Evolutionary conservation across 768 basidiomycete genomes (phyloP).

Genomic region (Kwoniella sp.): DNA sequence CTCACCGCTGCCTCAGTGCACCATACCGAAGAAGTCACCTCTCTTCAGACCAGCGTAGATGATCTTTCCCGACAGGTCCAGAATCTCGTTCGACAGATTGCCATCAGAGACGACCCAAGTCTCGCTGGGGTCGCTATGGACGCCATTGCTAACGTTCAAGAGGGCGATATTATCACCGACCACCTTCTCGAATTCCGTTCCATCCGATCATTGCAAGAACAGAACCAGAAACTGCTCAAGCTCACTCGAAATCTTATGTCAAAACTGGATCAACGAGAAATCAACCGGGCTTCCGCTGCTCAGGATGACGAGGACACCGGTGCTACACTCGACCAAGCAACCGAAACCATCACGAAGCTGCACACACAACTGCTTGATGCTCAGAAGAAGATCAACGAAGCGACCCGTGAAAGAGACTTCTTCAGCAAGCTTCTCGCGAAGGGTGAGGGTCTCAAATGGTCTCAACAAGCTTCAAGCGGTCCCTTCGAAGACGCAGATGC

Average conservation of each 20-base stretch:
- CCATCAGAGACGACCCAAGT: constrained; percentile 77
- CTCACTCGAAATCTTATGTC: constrained; percentile 78
- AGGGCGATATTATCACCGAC: constrained; percentile 78
- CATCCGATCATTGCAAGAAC: constrained; percentile 77
- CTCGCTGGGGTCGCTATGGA: constrained; percentile 65
- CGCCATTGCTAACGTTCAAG: constrained; percentile 20
- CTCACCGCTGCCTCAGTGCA: constrained; percentile 29
- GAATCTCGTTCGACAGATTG: constrained; percentile 72
- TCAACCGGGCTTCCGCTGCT: constrained; percentile 29
- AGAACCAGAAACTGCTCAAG: constrained; percentile 84
- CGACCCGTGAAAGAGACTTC: constrained; percentile 83
- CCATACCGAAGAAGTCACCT: constrained; percentile 35
- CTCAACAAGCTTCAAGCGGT: constrained; percentile 5
- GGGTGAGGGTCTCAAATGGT: constrained; percentile 58
- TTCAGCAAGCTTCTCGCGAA: constrained; percentile 69
- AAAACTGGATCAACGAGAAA: constrained; percentile 83
- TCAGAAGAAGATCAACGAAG: constrained; percentile 75
- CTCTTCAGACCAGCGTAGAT: constrained; percentile 42
- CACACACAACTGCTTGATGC: constrained; percentile 71
- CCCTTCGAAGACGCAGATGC: constrained; percentile 29
- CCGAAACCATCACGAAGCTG: constrained; percentile 78
- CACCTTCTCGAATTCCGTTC: constrained; percentile 84
- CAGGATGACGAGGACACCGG: constrained; percentile 48
- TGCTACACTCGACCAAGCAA: constrained; percentile 82
- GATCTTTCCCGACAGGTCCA: constrained; percentile 67